Evolutionary conservation across 495 filamentous ascomycete species (phyloP).

Genomic region (Xylaria telfairii): DNA sequence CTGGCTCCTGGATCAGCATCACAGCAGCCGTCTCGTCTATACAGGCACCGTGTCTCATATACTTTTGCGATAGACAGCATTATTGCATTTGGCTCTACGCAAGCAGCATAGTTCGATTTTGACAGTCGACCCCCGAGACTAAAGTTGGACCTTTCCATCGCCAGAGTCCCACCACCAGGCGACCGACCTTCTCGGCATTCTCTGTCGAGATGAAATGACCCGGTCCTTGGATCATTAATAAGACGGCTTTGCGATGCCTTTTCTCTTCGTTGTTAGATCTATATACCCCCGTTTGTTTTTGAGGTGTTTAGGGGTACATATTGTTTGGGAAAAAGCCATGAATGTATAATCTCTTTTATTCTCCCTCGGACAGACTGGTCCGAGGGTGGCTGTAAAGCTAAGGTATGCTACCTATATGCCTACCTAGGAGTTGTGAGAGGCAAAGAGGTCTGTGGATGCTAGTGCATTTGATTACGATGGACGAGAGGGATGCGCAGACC

Average conservation of each 20-base stretch:
- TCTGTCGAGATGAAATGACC: conserved; percentile 29
- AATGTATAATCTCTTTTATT: conserved; percentile 38
- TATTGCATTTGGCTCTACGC: conserved; percentile 18
- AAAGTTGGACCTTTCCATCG: not conserved
- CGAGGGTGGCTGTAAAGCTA: conserved; percentile 10
- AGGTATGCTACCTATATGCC: conserved; percentile 30
- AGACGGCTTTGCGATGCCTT: conserved; percentile 31
- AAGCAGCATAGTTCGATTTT: conserved; percentile 18
- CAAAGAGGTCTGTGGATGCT: conserved; percentile 19
- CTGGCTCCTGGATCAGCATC: conserved; percentile 18
- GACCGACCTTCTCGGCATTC: not conserved
- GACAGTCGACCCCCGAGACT: not conserved
- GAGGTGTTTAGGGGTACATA: conserved; percentile 38
- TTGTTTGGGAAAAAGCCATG: conserved; percentile 41
- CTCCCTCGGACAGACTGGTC: conserved; percentile 22
- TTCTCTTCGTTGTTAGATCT: conserved; percentile 49
- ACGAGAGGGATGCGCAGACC: not conserved
- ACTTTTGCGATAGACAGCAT: conserved; percentile 24
- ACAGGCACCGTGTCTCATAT: conserved; percentile 14
- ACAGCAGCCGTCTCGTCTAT: not conserved
- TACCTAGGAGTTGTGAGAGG: conserved; percentile 28
- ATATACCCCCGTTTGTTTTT: conserved; percentile 49
- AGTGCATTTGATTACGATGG: conserved; percentile 26
- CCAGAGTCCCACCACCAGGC: not conserved
- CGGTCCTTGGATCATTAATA: conserved; percentile 36